Conservation (phyloP, 2,329 filamentous ascomycete genomes). For the Fusarium subtropicale region DNA sequence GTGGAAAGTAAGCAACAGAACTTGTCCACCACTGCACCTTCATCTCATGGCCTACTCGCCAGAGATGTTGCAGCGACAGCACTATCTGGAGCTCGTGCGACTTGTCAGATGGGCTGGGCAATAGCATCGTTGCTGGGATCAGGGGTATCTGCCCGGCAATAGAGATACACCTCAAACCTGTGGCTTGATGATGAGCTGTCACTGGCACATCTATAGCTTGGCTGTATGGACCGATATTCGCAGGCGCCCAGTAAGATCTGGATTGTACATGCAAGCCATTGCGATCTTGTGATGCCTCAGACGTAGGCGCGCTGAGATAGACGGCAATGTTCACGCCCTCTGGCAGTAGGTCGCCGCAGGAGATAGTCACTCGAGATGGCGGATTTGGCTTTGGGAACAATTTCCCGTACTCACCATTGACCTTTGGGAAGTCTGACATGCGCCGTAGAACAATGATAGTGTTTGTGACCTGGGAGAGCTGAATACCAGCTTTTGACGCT, state of each 20-base stretch:
- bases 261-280: constrained; percentile 88
- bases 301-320: constrained; percentile 58
- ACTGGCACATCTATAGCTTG: constrained; percentile 76
- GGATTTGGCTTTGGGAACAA: constrained; percentile 84
- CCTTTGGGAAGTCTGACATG: constrained; percentile 80
- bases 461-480: constrained; percentile 60
- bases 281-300: constrained; percentile 53
- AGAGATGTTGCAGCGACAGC: constrained; percentile 88
- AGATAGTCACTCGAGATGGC: constrained; percentile 85
- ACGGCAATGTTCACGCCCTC: constrained; percentile 69
- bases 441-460: constrained; percentile 77
- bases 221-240: constrained; percentile 97
- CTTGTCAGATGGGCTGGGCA: constrained; percentile 56
- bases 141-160: constrained; percentile 94
- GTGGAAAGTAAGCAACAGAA: constrained; percentile 78
- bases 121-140: constrained; percentile 79
- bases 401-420: constrained; percentile 81
- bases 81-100: constrained; percentile 69
- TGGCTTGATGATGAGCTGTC: constrained; percentile 24
- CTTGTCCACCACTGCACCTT: constrained; percentile 79
- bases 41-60: constrained; percentile 81
- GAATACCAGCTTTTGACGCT: constrained; percentile 51
- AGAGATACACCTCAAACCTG: constrained; percentile 61
- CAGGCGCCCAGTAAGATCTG: constrained; percentile 95
- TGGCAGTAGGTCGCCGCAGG: constrained; percentile 77